These are phyloP conservation scores for Candida koratica DNA, from an alignment of 805 yeast species.

Conservation along the genomic window DNA sequence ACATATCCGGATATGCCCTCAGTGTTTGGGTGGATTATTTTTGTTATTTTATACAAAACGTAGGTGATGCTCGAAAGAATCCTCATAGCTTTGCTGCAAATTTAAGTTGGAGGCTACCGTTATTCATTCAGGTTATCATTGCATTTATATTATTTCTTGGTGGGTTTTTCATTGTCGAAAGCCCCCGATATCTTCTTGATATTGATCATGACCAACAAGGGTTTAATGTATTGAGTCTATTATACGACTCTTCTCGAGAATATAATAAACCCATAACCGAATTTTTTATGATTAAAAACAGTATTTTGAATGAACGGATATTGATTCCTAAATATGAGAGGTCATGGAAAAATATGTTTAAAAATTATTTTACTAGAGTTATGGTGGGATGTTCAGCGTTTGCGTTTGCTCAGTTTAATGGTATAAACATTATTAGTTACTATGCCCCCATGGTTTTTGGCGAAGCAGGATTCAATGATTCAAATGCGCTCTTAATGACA, in stretches of 20 bases:
- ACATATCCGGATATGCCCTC: conserved; percentile 72
- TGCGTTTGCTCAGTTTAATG: conserved; percentile 47
- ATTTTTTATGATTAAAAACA: conserved; percentile 45
- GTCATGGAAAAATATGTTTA: conserved; percentile 41
- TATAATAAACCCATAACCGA: conserved; percentile 36
- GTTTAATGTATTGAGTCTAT: conserved; percentile 28
- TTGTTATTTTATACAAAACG: conserved; percentile 59
- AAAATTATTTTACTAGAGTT: conserved; percentile 32
- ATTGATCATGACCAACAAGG: conserved; percentile 67
- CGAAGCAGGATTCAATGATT: conserved; percentile 41
- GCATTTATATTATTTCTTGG: conserved; percentile 69
- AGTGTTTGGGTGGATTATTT: conserved; percentile 87
- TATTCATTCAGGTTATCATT: conserved; percentile 70
- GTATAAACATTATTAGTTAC: conserved; percentile 55
- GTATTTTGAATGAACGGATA: conserved; percentile 37
- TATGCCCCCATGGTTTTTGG: conserved; percentile 56
- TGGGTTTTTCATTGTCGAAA: conserved; percentile 74
- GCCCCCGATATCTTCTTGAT: conserved; percentile 87
- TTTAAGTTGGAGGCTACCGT: conserved; percentile 73
- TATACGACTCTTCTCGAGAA: conserved; percentile 29
- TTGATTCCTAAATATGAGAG: conserved; percentile 37
- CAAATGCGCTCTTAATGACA: conserved; percentile 42
- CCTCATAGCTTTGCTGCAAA: conserved; percentile 37
- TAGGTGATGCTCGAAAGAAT: conserved; percentile 37
- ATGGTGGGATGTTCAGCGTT: conserved; percentile 40